Evolutionary conservation across 306 rosid species (phyloP), one percentile per base, ranked within the genome.

Genomic region (Vigna trinervia): DNA sequence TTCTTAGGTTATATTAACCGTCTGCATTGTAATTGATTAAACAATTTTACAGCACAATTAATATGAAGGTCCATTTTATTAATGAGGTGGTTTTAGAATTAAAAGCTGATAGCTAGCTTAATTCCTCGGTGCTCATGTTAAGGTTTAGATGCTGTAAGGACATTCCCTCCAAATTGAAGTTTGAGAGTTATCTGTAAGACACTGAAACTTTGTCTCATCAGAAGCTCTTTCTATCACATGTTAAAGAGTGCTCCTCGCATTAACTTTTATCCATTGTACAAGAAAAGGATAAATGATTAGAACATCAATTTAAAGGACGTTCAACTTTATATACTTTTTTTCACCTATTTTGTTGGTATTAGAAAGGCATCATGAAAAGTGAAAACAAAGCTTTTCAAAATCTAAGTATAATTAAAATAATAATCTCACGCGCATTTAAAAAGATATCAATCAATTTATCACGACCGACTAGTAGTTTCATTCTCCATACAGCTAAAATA

Each of bases 41-140:
- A 23, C 2, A 23, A 23, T 23, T 3, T 0, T 26, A 2, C 28
- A 26, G 3, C 3, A 2, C 28, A 57, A 54, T 13, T 71, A 64
- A 17, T 36, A 57, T 51, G 51, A 80, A 60, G 85, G 87, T 76
- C 78, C 88, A 60, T 85, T 51, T 72, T 46, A 87, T 82, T 82
- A 28, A 78, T 75, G 70, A 68, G 90, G 83, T 84, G 46, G 85
- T 61, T 76, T 36, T 64, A 52, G 80, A 79, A 79, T 82, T 85
- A 80, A 85, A 81, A 74, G 82, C 67, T 5, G 6, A 5, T 34
- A 80, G 70, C 69, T 17, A 60, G 73, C 77, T 80, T 74, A 70
- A 75, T 83, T 74, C 76, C 81, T 63, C 71, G 77, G 81, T 58
- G 52, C 38, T 65, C 80, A 67, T 41, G 47, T 36, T 66, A 75